phyloP scores from a whole-genome alignment of 2,329 filamentous ascomycete genomes.

The Sarocladium oryzae region DNA sequence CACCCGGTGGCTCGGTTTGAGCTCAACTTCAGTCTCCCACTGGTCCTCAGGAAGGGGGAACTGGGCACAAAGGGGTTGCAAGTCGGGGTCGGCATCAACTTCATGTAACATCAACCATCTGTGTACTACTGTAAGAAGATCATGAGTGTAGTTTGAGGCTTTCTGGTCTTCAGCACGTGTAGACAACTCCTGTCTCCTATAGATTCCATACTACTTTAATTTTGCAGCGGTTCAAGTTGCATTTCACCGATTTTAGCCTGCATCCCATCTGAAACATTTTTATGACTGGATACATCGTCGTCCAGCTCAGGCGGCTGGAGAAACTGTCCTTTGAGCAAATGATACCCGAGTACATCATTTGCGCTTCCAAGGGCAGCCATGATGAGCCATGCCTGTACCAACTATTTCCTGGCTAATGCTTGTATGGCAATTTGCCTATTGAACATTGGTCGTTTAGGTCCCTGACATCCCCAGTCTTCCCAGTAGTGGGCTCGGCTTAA shows the following conservation, averaged over 20 bases:
- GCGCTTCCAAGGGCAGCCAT: too few species aligned
- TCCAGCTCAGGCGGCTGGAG: too few species aligned
- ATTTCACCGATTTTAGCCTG: too few species aligned
- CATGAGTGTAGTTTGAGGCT: background rate
- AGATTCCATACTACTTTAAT: too few species aligned
- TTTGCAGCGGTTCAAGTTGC: too few species aligned
- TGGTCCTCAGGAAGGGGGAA: constrained; percentile 77
- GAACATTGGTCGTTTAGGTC: too few species aligned
- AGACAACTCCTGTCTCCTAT: background rate
- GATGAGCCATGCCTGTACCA: too few species aligned
- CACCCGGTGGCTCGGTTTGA: constrained; percentile 92
- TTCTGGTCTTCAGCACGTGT: background rate
- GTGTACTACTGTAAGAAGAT: background rate
- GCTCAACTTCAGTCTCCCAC: constrained; percentile 86
- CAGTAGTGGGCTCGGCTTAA: background rate
- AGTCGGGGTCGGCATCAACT: constrained; percentile 94
- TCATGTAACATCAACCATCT: constrained; percentile 55
- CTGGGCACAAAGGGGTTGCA: constrained; percentile 85
- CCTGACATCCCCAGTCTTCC: background rate
- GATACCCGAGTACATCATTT: too few species aligned
- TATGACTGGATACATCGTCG: background rate
- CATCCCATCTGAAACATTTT: too few species aligned
- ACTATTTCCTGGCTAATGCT: too few species aligned
- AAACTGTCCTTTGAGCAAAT: too few species aligned
- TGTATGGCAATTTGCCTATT: too few species aligned